These are phyloP conservation scores for Gleditsia sinensis DNA, from an alignment of 306 rosid genomes.

Conservation along the genomic window DNA sequence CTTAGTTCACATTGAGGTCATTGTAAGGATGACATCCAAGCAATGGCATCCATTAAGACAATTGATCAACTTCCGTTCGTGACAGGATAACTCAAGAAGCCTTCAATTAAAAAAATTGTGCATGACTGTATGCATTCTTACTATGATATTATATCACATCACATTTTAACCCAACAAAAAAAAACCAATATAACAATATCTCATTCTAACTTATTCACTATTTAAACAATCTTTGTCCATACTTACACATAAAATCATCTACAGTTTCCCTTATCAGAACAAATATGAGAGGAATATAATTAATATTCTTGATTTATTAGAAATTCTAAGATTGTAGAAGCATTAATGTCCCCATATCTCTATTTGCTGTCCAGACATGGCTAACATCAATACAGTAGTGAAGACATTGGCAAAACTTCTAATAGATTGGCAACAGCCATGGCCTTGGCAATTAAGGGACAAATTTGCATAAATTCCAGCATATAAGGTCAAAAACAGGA, in stretches of 20 bases:
- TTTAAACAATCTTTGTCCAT: not conserved
- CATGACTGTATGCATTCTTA: too few relatives aligned
- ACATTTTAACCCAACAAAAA: conserved; percentile 2
- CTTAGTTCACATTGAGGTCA: too few relatives aligned
- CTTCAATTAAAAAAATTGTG: too few relatives aligned
- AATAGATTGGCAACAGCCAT: not conserved
- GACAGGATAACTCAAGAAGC: too few relatives aligned
- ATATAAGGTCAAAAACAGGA: not conserved
- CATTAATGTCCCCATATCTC: not conserved
- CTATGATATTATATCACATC: not conserved
- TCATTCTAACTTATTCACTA: not conserved
- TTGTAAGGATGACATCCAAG: too few relatives aligned
- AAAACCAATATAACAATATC: not conserved
- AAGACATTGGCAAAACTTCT: not conserved
- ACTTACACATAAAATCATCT: not conserved
- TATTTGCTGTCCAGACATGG: not conserved
- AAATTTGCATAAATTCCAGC: conserved; percentile 22
- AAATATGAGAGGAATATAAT: not conserved
- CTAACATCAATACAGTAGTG: not conserved
- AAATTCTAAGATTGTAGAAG: not conserved
- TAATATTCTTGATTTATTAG: not conserved
- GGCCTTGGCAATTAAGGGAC: not conserved
- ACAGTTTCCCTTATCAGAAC: not conserved
- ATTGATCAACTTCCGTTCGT: too few relatives aligned
- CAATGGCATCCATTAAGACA: too few relatives aligned